Evolutionary conservation across 164 flowering plant genomes (phyloP).

Genomic region (Taxillus chinensis): DNA sequence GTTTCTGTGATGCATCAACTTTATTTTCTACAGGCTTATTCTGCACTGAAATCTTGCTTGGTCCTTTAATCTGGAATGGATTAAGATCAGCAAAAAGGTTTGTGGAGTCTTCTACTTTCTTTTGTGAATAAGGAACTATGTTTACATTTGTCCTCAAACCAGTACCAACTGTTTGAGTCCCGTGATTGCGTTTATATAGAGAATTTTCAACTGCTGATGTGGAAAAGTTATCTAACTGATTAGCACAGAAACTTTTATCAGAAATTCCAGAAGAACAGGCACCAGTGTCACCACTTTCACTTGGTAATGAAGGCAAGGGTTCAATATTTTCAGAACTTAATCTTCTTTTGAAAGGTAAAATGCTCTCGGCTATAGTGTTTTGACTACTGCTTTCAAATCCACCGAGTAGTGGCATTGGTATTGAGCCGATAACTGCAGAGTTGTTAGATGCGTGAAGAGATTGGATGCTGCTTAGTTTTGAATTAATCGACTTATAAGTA

Average conservation of each 20-base stretch:
- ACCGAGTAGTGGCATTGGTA: slow-evolving; percentile 17
- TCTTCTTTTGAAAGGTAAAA: slow-evolving; percentile 15
- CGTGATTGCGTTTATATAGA: slow-evolving; percentile 39
- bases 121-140: slow-evolving; percentile 47
- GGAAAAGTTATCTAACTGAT: slow-evolving; percentile 25
- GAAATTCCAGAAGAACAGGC: slow-evolving; percentile 34
- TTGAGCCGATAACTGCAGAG: slow-evolving; percentile 18
- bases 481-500: slow-evolving; percentile 31
- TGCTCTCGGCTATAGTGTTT: slow-evolving; percentile 15
- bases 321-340: slow-evolving; percentile 26
- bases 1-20: slow-evolving; percentile 42
- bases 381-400: slow-evolving; percentile 27
- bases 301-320: slow-evolving; percentile 20
- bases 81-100: slow-evolving; percentile 91
- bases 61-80: slow-evolving; percentile 62
- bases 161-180: slow-evolving; percentile 33
- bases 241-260: slow-evolving; percentile 16
- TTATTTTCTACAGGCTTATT: slow-evolving; percentile 35
- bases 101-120: slow-evolving; percentile 40
- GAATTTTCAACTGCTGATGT: slow-evolving; percentile 37
- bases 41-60: slow-evolving; percentile 34
- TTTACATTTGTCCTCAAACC: slow-evolving; percentile 50
- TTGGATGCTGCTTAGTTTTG: slow-evolving; percentile 30
- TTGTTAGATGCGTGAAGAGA: slow-evolving; percentile 24
- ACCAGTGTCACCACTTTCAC: slow-evolving; percentile 24